Base-by-base conservation (phyloP, 2,329 filamentous ascomycete species). In the Verticillium albo-atrum region DNA sequence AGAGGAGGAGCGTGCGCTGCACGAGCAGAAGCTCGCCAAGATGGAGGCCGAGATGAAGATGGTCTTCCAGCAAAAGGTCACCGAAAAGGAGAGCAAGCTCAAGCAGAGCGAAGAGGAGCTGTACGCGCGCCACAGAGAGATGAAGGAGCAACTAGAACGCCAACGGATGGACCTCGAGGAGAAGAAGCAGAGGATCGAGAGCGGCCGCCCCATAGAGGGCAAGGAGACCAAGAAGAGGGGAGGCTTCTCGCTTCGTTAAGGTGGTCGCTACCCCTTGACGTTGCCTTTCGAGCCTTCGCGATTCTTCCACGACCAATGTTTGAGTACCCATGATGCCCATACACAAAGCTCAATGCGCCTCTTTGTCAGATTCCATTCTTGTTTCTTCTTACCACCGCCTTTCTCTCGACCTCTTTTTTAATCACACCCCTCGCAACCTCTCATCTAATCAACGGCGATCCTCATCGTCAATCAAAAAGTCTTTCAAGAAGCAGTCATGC, bases 21-120 rank as follows among this genome's bases (percentile, higher is more conserved):
- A 99, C 85, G 95, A 99, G 81, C 93, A 97, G 85, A 99, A 99
- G 85, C 91, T 99, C 69, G 92, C 94, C 77, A 99, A 99, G 91
- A 99, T 99, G 95, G 95, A 99, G 79, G 88, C 92, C 72, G 95
- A 99, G 79, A 99, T 99, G 95, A 99, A 99, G 91, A 97, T 97
- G 91, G 95, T 99, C 68, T 99, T 99, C 92, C 95, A 98, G 78
- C 95, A 99, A 77, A 99, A 99, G 89, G 95, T 99, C 32, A 88
- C 92, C 67, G 95, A 99, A 79, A 99, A 99, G 84, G 95, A 99
- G 81, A 97, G 92, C 86, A 99, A 99, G 82, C 83, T 99, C 75
- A 96, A 96, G 82, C 95, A 98, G 82, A 97, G 92, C 83, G 95
- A 99, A 79, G 95, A 99, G 77, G 95, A 99, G 83, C 82, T 99